A percentile compares a stretch with the other conserved stretches of the same genome.
Evolutionary conservation across 2,329 filamentous ascomycete genomes (phyloP).

Genomic region (Pseudogymnoascus sp.): DNA sequence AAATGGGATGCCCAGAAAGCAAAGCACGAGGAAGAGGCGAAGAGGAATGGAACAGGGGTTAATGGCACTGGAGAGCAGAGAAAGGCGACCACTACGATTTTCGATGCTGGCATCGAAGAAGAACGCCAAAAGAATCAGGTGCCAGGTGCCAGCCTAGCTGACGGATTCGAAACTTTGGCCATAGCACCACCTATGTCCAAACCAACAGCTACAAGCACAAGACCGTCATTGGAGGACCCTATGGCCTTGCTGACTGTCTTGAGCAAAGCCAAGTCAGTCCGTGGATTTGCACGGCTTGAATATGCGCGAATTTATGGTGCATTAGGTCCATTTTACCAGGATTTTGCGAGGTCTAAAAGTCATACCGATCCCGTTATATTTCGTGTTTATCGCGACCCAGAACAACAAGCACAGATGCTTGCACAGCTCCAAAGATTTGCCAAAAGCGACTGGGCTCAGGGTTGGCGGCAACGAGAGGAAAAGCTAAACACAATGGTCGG

Average conservation of each 20-base stretch:
- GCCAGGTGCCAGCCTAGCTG: constrained; percentile 36
- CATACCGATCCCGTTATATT: constrained; percentile 80
- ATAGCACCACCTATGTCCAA: constrained; percentile 36
- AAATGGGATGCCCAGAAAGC: constrained; percentile 49
- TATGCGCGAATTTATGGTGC: constrained; percentile 88
- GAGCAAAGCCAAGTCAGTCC: constrained; percentile 62
- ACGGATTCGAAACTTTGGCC: constrained; percentile 74
- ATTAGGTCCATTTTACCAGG: constrained; percentile 78
- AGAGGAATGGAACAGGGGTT: constrained; percentile 26
- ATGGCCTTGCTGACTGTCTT: constrained; percentile 58
- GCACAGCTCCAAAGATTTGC: constrained; percentile 71
- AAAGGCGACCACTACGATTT: constrained; percentile 52
- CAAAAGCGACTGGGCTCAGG: constrained; percentile 69
- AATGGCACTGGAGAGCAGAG: constrained; percentile 21
- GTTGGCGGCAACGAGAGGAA: constrained; percentile 61
- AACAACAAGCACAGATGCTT: constrained; percentile 84
- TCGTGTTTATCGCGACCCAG: constrained; percentile 75
- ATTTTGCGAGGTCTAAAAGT: constrained; percentile 62
- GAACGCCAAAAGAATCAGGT: constrained; percentile 40
- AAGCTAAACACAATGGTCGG: constrained; percentile 65
- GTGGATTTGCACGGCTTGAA: constrained; percentile 78
- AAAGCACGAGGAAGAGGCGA: constrained; percentile 30
- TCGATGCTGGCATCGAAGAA: constrained; percentile 64
- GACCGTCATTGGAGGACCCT: constrained; percentile 45
- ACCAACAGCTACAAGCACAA: constrained; percentile 22